phyloP scores from a whole-genome alignment of 1,284 basidiomycete genomes.

The Volvariella surrecta region DNA sequence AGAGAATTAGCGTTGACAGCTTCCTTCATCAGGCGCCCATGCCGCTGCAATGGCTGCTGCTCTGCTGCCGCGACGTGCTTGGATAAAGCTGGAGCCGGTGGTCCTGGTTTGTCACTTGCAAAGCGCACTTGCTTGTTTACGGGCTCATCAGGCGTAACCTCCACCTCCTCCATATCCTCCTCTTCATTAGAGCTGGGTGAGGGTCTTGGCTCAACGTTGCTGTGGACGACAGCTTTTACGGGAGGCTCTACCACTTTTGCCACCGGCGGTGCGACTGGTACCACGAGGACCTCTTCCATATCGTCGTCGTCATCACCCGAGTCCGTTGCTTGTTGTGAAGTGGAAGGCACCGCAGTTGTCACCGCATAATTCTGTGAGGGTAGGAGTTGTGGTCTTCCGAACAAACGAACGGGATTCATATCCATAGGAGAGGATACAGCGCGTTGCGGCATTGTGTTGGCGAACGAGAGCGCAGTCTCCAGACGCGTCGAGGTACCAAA shows the following conservation, averaged over 20 bases:
- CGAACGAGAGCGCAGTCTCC: constrained; percentile 57
- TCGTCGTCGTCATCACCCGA: constrained; percentile 41
- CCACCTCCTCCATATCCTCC: background rate
- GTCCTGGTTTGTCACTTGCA: too few species aligned
- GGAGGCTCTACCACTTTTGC: background rate
- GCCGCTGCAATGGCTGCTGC: too few species aligned
- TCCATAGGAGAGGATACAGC: constrained; percentile 7
- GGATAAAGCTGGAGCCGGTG: too few species aligned
- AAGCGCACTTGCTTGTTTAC: too few species aligned
- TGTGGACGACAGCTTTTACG: background rate
- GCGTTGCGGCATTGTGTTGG: constrained; percentile 37
- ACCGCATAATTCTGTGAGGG: constrained; percentile 12
- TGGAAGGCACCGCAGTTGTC: background rate
- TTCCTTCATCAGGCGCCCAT: too few species aligned
- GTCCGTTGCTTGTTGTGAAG: constrained; percentile 7
- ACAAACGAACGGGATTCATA: constrained; percentile 11
- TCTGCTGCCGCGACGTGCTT: too few species aligned
- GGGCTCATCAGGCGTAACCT: background rate
- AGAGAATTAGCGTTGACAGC: background rate
- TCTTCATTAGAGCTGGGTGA: background rate
- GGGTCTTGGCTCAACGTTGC: background rate
- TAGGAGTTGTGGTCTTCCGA: constrained; percentile 28
- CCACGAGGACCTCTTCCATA: constrained; percentile 32
- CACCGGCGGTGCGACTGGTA: background rate
- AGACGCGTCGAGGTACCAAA: constrained; percentile 44